Conservation (phyloP, 208 protist species). For the Strigomonas galati region DNA sequence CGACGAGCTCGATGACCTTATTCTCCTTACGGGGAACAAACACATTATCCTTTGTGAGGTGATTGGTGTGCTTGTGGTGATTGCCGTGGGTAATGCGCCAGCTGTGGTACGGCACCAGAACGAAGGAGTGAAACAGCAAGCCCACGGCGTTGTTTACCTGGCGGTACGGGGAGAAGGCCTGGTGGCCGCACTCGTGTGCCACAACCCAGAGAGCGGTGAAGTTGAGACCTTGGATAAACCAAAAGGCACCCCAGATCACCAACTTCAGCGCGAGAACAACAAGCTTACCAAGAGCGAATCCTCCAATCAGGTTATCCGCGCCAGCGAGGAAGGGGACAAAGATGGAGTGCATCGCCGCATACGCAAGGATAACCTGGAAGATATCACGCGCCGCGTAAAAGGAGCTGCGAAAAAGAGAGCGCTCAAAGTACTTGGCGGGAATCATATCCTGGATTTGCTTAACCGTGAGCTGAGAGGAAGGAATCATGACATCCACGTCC, state of each 20-base stretch:
- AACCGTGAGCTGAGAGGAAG: conserved; percentile 56
- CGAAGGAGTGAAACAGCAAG: conserved; percentile 77
- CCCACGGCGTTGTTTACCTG: conserved; percentile 88
- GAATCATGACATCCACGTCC: conserved; percentile 64
- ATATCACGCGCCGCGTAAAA: conserved; percentile 64
- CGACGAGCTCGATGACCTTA: conserved; percentile 58
- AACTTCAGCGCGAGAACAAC: conserved; percentile 33
- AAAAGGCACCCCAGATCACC: conserved; percentile 62
- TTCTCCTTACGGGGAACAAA: conserved; percentile 72
- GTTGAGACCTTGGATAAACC: conserved; percentile 84
- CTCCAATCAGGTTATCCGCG: conserved; percentile 24
- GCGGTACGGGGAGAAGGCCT: conserved; percentile 79
- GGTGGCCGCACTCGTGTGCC: conserved; percentile 95
- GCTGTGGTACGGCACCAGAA: conserved; percentile 92
- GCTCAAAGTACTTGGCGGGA: conserved; percentile 72
- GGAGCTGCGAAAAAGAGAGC: conserved; percentile 33
- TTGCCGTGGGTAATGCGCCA: conserved; percentile 92
- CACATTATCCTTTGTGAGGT: conserved; percentile 89
- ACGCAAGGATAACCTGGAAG: conserved; percentile 46
- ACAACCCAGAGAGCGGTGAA: conserved; percentile 91
- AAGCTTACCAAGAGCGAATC: conserved; percentile 2
- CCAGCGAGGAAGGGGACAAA: conserved; percentile 29
- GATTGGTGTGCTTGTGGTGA: conserved; percentile 94
- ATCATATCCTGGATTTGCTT: conserved; percentile 77
- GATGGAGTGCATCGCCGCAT: conserved; percentile 49